Evolutionary conservation across 2,329 filamentous ascomycete species (phyloP).

Genomic region (Dothideomycetes sp.): DNA sequence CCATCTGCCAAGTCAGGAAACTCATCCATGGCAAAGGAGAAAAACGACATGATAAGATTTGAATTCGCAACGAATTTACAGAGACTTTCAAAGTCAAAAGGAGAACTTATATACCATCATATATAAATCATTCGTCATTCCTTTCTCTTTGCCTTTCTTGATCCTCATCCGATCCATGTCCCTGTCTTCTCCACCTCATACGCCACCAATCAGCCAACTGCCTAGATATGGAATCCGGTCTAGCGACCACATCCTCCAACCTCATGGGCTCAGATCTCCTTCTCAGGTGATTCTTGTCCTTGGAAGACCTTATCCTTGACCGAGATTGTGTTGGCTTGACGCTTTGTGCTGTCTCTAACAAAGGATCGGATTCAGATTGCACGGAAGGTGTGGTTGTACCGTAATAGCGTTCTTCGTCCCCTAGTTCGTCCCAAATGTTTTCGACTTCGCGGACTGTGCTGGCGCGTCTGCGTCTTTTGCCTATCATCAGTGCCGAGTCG

Average conservation of each 20-base stretch:
- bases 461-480: slow-evolving; percentile 20
- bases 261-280: slow-evolving; percentile 6
- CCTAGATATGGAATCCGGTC: slow-evolving; percentile 7
- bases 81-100: too few species aligned
- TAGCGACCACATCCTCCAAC: slow-evolving; percentile 10
- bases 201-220: slow-evolving; percentile 15
- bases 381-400: slow-evolving; percentile 29
- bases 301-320: neutral
- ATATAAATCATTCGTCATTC: too few species aligned
- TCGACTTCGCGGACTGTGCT: slow-evolving; percentile 52
- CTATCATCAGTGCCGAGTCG: slow-evolving; percentile 8
- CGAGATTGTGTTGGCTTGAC: slow-evolving; percentile 1
- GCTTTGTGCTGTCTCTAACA: neutral
- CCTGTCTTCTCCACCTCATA: slow-evolving; percentile 13
- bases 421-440: slow-evolving; percentile 82
- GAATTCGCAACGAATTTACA: too few species aligned
- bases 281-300: slow-evolving; percentile 9
- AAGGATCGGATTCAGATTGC: neutral
- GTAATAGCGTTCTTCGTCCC: slow-evolving; percentile 43
- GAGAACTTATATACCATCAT: too few species aligned
- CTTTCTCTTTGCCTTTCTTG: slow-evolving; percentile 11
- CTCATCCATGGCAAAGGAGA: too few species aligned
- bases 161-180: neutral
- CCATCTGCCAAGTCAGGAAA: too few species aligned
- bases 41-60: too few species aligned